Base-by-base conservation (phyloP, 169 alveolate genomes). In the Amoebophrya sp. region DNA sequence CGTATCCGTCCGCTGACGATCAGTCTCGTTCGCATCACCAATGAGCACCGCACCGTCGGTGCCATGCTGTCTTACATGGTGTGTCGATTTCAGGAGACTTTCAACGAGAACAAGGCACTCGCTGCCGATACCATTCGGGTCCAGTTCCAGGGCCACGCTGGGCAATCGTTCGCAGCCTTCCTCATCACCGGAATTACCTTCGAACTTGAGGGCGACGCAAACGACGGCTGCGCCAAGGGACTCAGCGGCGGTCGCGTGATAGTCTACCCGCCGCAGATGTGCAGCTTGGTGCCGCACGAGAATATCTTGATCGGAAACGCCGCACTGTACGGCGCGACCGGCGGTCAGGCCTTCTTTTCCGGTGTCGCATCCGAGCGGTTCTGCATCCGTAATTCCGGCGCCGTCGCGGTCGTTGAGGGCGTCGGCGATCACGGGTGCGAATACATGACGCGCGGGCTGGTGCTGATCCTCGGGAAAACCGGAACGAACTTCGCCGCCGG, bases 401-500 rank as follows among this genome's bases (percentile, higher is more conserved):
- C 95, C 38, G 91, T 93, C n/a, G 96, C 97, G 0, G 97, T 96
- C 41, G 96, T 95, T n/a, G 96, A 95, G 90, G 97, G 97, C 7
- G 95, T 93, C 33, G 96, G 96, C 39, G 95, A 95, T 92, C 97
- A 95, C 90, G 96, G 96, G 12, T 96, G 97, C 95, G 97, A 96
- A 93, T 96, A 95, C 92, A 96, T 96, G 97, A 96, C 97, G 33
- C 94, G 96, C 83, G 97, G 97, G 0, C 94, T 95, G 29, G 97
- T 96, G 23, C 95, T 94, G 40, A 95, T 96, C 7, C 92, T 96
- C 32, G 97, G 97, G 77, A 93, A 91, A 40, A 94, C 93, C 40
- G 97, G 97, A 0, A 83, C 94, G 89, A 96, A 96, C 92, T 95
- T 95, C 92, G 97, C 96, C 0, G 96, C 97, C n/a, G 97, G 97